Percentiles rank a stretch among this genome's conserved stretches.
phyloP scores from a whole-genome alignment of 805 yeast species.

The Lipomyces yamadae region DNA sequence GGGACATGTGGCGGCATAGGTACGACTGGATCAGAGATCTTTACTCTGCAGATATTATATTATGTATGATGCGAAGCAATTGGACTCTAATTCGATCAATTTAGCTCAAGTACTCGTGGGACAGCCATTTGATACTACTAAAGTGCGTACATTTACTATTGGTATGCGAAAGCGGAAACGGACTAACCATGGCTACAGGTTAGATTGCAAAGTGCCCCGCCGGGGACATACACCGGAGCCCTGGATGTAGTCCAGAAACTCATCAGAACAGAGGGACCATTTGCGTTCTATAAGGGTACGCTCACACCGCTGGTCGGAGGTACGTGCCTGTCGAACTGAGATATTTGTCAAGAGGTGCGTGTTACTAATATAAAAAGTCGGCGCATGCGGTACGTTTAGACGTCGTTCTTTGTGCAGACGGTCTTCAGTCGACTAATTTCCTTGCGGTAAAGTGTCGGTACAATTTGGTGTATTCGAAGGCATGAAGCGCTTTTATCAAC shows the following conservation, averaged over 20 bases:
- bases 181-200: conserved; percentile 57
- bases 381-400: conserved; percentile 69
- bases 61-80: neutral
- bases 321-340: conserved; percentile 13
- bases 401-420: neutral
- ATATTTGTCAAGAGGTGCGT: conserved; percentile 39
- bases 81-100: neutral
- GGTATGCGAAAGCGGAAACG: neutral
- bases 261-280: conserved; percentile 76
- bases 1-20: conserved; percentile 92
- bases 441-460: conserved; percentile 59
- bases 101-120: conserved; percentile 90
- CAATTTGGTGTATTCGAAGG: conserved; percentile 95
- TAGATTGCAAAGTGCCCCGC: conserved; percentile 83
- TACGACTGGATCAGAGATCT: conserved; percentile 16
- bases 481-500: conserved; percentile 78
- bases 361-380: conserved; percentile 53
- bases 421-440: neutral
- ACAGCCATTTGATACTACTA: conserved; percentile 52
- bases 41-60: neutral
- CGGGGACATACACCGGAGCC: conserved; percentile 74
- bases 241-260: conserved; percentile 75
- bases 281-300: conserved; percentile 92
- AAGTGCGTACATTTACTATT: conserved; percentile 18
- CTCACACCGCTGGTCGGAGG: conserved; percentile 88